Percentiles rank a stretch among this genome's conserved stretches.
Evolutionary conservation across 495 filamentous ascomycete genomes (phyloP).

Genomic region (Lasiosphaeria miniovina): DNA sequence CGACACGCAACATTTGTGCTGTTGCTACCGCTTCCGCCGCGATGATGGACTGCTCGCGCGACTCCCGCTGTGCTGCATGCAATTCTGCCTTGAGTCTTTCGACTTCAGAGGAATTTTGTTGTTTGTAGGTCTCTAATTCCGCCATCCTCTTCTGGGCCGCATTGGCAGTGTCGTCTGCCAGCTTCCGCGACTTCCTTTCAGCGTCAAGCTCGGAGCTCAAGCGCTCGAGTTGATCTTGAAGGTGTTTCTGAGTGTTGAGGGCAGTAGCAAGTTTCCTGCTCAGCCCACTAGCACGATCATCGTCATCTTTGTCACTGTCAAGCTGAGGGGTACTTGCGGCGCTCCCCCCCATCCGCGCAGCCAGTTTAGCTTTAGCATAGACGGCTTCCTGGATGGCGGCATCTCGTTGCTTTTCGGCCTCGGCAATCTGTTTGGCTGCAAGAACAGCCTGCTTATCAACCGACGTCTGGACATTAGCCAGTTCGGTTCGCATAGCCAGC

Average conservation of each 20-base stretch:
- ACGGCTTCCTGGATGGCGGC: conserved; percentile 87
- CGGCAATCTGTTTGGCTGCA: conserved; percentile 85
- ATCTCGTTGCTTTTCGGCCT: conserved; percentile 90
- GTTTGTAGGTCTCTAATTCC: conserved; percentile 77
- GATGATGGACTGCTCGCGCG: conserved; percentile 73
- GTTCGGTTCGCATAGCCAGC: conserved; percentile 80
- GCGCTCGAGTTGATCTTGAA: conserved; percentile 66
- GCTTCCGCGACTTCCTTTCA: conserved; percentile 72
- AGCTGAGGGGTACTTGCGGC: conserved; percentile 67
- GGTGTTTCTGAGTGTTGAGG: conserved; percentile 71
- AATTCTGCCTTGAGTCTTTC: conserved; percentile 83
- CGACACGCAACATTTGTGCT: conserved; percentile 69
- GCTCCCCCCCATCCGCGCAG: conserved; percentile 67
- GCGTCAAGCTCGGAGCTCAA: conserved; percentile 68
- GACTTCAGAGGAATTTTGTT: conserved; percentile 74
- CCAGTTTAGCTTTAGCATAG: conserved; percentile 90
- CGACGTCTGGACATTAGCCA: conserved; percentile 78
- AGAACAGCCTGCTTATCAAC: conserved; percentile 80
- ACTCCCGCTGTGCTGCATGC: conserved; percentile 67
- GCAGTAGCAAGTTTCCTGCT: conserved; percentile 77
- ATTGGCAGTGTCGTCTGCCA: conserved; percentile 84
- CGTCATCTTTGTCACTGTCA: conserved; percentile 59
- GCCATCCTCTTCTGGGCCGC: conserved; percentile 78
- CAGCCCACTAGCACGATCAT: conserved; percentile 73
- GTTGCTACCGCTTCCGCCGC: conserved; percentile 72